Base-by-base conservation (phyloP, 805 yeast genomes). In the Phaffomyces opuntiae region DNA sequence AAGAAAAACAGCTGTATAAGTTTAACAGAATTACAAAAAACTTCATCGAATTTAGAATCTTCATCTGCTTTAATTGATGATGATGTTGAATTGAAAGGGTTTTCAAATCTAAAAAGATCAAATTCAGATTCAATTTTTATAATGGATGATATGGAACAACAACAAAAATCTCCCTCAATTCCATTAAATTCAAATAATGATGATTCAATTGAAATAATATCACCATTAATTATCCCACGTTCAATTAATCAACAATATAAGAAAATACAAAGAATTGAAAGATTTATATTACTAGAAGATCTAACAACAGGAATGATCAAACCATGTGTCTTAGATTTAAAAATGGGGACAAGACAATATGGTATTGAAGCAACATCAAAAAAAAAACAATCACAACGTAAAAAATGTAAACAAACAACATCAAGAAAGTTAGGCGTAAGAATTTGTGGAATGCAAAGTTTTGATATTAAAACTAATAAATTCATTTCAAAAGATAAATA, bases 341-440 rank as follows among this genome's bases (percentile, higher is more conserved):
- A 93, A 61, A 93, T 93, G 98, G 99, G 99, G 0, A 91, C 99
- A 0, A 74, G 99, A 48, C 99, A 93, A 65, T 93, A 93, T 58
- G 99, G 99, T 9, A 83, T 91, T n/a, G 96, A 89, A 52, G 97
- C 98, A 0, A 72, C 74, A 7, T 62, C 66, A 13, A 67, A 79
- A 41, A 93, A 93, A 64, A 83, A 81, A 58, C 61, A 67, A 40
- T 87, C 96, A 1, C 99, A 93, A 66, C 67, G 87, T 32, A 72
- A 72, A 45, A 93, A 93, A 65, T 93, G 99, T 64, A 67, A 74
- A 4, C 65, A 70, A 46, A 91, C 98, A 0, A 91, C 98, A 0
- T 82, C 93, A 2, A 69, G 88, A 38, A 67, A 70, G 48, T 71
- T 93, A 32, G 99, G 99, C 9, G 96, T 89, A 1, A 72, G 99